phyloP scores from a whole-genome alignment of 2,329 filamentous ascomycete genomes.

The Fonsecaea pugnacius region DNA sequence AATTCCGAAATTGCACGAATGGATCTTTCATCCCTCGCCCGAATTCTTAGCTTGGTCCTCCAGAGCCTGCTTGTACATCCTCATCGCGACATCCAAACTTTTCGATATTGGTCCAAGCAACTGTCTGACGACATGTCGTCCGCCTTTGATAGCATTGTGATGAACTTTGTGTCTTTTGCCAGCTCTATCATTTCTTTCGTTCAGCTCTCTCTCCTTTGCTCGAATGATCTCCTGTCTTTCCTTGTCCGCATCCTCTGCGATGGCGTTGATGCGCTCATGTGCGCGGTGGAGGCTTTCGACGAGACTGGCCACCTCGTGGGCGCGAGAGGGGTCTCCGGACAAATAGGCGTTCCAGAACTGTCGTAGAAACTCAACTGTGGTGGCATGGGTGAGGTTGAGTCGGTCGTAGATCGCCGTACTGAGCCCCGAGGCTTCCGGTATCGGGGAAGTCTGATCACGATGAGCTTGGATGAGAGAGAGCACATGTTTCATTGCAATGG shows the following conservation, averaged over 20 bases:
- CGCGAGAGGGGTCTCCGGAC: conserved; percentile 81
- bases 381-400: conserved; percentile 80
- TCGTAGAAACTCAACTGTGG: conserved; percentile 91
- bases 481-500: conserved; percentile 62
- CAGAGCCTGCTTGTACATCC: conserved; percentile 72
- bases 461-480: conserved; percentile 62
- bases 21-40: conserved; percentile 14
- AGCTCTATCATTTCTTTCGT: conserved; percentile 71
- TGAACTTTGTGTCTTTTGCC: conserved; percentile 74
- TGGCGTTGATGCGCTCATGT: conserved; percentile 75
- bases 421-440: conserved; percentile 51
- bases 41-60: conserved; percentile 58
- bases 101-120: conserved; percentile 75
- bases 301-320: conserved; percentile 77
- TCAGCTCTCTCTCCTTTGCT: conserved; percentile 64
- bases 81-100: conserved; percentile 71
- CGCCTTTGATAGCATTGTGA: conserved; percentile 71
- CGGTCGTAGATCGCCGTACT: conserved; percentile 62
- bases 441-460: conserved; percentile 52
- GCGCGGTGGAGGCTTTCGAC: conserved; percentile 81
- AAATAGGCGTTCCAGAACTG: conserved; percentile 96
- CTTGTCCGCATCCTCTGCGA: conserved; percentile 77
- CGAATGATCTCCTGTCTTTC: conserved; percentile 71
- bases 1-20: background rate
- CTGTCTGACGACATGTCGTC: conserved; percentile 73